Evolutionary conservation across 2,329 filamentous ascomycete genomes (phyloP).

Genomic region (Microdochium nivale): DNA sequence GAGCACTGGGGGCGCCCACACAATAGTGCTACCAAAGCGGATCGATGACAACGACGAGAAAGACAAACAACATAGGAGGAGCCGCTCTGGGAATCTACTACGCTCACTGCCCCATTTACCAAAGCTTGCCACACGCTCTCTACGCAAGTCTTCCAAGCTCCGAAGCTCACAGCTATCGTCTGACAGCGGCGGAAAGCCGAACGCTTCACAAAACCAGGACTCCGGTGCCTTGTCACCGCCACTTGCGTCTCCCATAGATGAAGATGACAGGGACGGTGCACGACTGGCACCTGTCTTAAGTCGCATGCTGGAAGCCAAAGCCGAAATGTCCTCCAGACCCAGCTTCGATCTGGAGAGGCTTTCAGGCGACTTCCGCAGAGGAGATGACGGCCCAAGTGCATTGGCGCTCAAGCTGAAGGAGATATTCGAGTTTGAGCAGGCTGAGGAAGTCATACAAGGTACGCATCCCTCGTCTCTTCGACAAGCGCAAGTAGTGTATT

Average conservation of each 20-base stretch:
- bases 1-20: conserved; percentile 14
- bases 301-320: conserved; percentile 65
- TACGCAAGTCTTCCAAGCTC: conserved; percentile 29
- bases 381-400: conserved; percentile 38
- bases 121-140: conserved; percentile 29
- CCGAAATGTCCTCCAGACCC: conserved; percentile 50
- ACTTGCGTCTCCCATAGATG: background rate
- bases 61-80: conserved; percentile 42
- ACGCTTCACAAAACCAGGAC: conserved; percentile 1
- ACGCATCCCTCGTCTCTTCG: conserved; percentile 7
- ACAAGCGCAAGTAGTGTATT: background rate
- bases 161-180: conserved; percentile 24
- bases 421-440: conserved; percentile 74
- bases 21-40: conserved; percentile 20
- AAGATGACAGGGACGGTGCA: conserved; percentile 25
- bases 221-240: background rate
- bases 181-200: background rate
- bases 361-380: conserved; percentile 29
- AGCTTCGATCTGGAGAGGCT: conserved; percentile 45
- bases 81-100: conserved; percentile 56
- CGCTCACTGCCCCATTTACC: conserved; percentile 56
- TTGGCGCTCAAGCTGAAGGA: conserved; percentile 68
- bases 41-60: conserved; percentile 19
- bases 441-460: conserved; percentile 80
- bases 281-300: conserved; percentile 65